Conservation (phyloP, 2,329 filamentous ascomycete genomes). For the Fusarium udum region DNA sequence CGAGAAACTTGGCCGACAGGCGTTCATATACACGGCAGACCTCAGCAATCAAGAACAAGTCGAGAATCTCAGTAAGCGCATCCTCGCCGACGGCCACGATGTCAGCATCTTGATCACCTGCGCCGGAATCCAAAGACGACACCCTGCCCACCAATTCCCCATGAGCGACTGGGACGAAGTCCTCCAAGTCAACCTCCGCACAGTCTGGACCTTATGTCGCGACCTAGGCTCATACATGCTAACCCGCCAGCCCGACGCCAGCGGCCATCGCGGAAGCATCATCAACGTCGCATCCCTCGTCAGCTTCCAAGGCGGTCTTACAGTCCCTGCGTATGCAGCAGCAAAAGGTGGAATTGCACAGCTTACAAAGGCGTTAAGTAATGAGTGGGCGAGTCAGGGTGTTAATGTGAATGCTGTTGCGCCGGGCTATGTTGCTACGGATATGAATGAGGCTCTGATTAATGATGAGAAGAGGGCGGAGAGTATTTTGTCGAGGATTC, state of each 20-base stretch:
- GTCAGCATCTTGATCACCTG: conserved; percentile 85
- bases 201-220: conserved; percentile 80
- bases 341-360: conserved; percentile 87
- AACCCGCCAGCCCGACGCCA: conserved; percentile 56
- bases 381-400: conserved; percentile 84
- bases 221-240: conserved; percentile 85
- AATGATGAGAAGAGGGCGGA: conserved; percentile 73
- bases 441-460: conserved; percentile 88
- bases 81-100: conserved; percentile 68
- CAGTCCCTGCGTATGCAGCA: conserved; percentile 86
- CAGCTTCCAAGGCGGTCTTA: conserved; percentile 86
- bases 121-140: conserved; percentile 84
- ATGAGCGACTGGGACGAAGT: conserved; percentile 79
- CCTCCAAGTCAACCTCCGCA: conserved; percentile 83
- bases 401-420: conserved; percentile 88
- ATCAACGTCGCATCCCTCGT: conserved; percentile 87
- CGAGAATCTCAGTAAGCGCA: conserved; percentile 62
- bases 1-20: conserved; percentile 71
- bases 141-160: conserved; percentile 79
- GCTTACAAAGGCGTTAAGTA: conserved; percentile 85
- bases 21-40: conserved; percentile 74
- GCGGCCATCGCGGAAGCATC: conserved; percentile 72
- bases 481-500: conserved; percentile 82
- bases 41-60: conserved; percentile 69
- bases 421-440: conserved; percentile 88